phyloP scores from a whole-genome alignment of 2,329 filamentous ascomycete genomes.

The Paraphaeosphaeria sporulosa region DNA sequence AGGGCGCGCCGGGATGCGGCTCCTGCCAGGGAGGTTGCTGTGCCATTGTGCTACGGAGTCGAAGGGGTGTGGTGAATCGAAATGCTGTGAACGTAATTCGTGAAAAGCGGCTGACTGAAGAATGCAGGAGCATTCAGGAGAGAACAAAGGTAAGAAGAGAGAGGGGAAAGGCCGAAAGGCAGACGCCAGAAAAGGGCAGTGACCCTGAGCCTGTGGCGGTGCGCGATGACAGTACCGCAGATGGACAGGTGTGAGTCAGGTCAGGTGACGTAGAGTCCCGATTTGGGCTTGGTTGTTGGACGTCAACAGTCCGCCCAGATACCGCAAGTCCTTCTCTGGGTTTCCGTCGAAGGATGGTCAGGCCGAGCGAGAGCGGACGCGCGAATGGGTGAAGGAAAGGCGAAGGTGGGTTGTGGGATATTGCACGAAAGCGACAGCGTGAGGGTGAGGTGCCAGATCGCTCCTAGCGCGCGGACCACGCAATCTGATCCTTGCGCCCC shows the following conservation, averaged over 20 bases:
- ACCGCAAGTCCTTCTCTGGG: no score
- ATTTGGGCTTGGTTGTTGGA: no score
- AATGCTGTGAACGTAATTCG: constrained; percentile 25
- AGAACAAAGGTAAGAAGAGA: constrained; percentile 21
- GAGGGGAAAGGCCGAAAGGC: constrained; percentile 19
- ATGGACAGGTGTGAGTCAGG: no score
- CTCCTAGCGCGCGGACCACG: constrained; percentile 14
- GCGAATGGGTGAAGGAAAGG: not conserved
- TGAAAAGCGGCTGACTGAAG: constrained; percentile 24
- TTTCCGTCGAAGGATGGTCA: no score
- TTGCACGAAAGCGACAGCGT: not conserved
- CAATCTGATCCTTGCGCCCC: no score
- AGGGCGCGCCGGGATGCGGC: constrained; percentile 52
- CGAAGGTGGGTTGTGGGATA: constrained; percentile 11
- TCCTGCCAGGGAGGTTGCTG: constrained; percentile 51
- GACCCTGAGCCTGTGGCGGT: no score
- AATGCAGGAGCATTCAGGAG: constrained; percentile 44
- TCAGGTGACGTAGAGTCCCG: not conserved
- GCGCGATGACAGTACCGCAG: no score
- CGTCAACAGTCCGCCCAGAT: not conserved
- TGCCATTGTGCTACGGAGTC: constrained; percentile 34
- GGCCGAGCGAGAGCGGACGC: no score
- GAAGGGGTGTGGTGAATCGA: constrained; percentile 9
- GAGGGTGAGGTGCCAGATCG: not conserved
- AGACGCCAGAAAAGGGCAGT: constrained; percentile 6